These are phyloP conservation scores for Quercus lobata DNA, from an alignment of 331 rosid genomes.

Conservation along the genomic window DNA sequence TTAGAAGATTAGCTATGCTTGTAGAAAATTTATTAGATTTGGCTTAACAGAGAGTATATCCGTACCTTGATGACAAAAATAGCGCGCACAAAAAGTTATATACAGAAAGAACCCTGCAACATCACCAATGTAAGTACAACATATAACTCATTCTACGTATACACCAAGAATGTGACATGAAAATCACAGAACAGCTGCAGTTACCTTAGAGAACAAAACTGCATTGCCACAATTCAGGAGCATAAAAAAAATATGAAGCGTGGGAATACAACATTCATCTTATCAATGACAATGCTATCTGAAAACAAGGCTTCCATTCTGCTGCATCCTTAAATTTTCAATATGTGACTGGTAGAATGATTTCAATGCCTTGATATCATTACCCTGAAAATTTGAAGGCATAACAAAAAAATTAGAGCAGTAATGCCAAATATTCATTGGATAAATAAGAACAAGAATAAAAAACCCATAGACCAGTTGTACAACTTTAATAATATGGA, in stretches of 20 bases:
- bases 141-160: not conserved
- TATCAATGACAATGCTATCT: constrained; percentile 56
- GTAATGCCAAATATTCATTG: not conserved
- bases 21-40: constrained; percentile 22
- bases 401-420: not conserved
- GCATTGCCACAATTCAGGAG: constrained; percentile 26
- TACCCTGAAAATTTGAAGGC: constrained; percentile 40
- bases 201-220: constrained; percentile 53
- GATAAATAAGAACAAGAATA: not conserved
- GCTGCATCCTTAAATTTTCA: constrained; percentile 76
- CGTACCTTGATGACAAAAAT: constrained; percentile 42
- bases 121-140: constrained; percentile 8
- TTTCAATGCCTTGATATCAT: constrained; percentile 70
- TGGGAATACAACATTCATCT: constrained; percentile 15
- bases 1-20: constrained; percentile 13
- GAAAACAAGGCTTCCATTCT: constrained; percentile 77
- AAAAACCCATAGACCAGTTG: not conserved
- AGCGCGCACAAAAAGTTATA: constrained; percentile 51
- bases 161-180: not conserved
- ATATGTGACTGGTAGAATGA: constrained; percentile 67
- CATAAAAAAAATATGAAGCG: constrained; percentile 21
- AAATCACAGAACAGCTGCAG: not conserved
- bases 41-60: constrained; percentile 12
- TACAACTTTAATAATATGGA: not conserved
- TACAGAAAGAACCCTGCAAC: constrained; percentile 55